Evolutionary conservation across 2,329 filamentous ascomycete species (phyloP).

Genomic region (Paraphoma sp.): DNA sequence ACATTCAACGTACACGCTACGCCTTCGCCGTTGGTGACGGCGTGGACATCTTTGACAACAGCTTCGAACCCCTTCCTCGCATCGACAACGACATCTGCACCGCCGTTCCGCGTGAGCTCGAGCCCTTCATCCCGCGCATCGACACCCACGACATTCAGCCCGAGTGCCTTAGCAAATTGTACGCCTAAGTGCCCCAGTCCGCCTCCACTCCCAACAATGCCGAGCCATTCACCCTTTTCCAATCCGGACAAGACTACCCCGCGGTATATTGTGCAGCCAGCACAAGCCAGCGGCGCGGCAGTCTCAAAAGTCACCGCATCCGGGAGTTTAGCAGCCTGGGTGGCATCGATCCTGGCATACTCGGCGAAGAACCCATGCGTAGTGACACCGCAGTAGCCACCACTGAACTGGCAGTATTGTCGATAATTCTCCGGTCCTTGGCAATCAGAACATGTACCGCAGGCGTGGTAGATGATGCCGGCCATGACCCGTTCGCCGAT

Average conservation of each 20-base stretch:
- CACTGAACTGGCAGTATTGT: slow-evolving; percentile 58
- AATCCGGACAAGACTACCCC: slow-evolving; percentile 78
- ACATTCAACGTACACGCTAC: slow-evolving; percentile 62
- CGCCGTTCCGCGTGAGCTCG: slow-evolving; percentile 53
- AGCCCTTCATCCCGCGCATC: slow-evolving; percentile 75
- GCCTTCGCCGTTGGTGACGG: slow-evolving; percentile 57
- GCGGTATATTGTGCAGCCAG: slow-evolving; percentile 68
- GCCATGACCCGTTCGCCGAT: slow-evolving; percentile 64
- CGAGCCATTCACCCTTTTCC: slow-evolving; percentile 73
- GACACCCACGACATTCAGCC: slow-evolving; percentile 78
- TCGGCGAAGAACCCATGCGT: slow-evolving; percentile 61
- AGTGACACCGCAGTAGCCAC: slow-evolving; percentile 31
- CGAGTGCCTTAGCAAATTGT: slow-evolving; percentile 89
- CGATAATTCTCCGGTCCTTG: slow-evolving; percentile 54
- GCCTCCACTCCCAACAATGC: slow-evolving; percentile 82
- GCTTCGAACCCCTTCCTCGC: slow-evolving; percentile 56
- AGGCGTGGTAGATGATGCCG: slow-evolving; percentile 60
- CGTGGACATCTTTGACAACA: slow-evolving; percentile 56
- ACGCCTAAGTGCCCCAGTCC: slow-evolving; percentile 77
- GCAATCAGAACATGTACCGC: slow-evolving; percentile 62
- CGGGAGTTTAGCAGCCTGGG: slow-evolving; percentile 22
- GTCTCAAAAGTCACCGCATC: slow-evolving; percentile 25
- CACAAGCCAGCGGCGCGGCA: slow-evolving; percentile 37
- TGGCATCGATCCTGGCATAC: slow-evolving; percentile 28
- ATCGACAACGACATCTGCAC: slow-evolving; percentile 62